Percentiles rank a stretch among this genome's conserved stretches.
These are phyloP conservation scores for Diaporthe citri DNA, from an alignment of 2,329 filamentous ascomycete genomes.

Conservation along the genomic window DNA sequence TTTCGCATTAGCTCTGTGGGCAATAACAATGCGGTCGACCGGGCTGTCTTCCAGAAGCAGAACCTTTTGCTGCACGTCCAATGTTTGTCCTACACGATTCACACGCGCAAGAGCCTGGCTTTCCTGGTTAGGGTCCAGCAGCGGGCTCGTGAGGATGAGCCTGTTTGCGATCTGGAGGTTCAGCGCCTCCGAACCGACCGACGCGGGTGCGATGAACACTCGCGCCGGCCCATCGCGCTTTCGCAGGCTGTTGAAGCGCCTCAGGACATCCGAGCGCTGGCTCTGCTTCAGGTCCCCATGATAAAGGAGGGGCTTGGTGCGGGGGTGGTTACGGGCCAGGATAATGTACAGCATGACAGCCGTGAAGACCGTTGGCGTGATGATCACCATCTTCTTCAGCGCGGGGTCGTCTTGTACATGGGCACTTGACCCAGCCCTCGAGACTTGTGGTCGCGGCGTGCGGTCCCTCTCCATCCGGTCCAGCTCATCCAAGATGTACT, in stretches of 20 bases:
- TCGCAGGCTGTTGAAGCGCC: constrained; percentile 30
- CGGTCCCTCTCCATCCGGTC: background rate
- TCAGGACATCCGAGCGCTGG: background rate
- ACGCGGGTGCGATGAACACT: constrained; percentile 10
- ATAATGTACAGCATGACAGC: constrained; percentile 28
- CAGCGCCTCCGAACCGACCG: constrained; percentile 3
- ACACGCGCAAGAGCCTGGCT: constrained; percentile 32
- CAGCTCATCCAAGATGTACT: constrained; percentile 22
- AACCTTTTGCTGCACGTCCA: constrained; percentile 5
- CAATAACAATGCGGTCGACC: constrained; percentile 26
- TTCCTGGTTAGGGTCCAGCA: background rate
- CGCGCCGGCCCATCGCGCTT: background rate
- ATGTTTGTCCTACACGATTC: constrained; percentile 16
- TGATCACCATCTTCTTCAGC: constrained; percentile 36
- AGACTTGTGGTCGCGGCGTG: background rate
- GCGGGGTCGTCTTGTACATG: background rate
- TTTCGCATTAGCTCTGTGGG: background rate
- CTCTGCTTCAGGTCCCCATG: constrained; percentile 25
- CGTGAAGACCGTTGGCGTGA: constrained; percentile 27
- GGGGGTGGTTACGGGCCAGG: background rate
- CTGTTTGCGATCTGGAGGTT: constrained; percentile 37
- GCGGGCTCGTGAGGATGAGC: constrained; percentile 34
- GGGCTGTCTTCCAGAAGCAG: constrained; percentile 29
- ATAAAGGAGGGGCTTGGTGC: constrained; percentile 3
- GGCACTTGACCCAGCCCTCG: background rate